Evolutionary conservation across 371 early-diverging fungal species (phyloP), one percentile per base, ranked within the genome.

Genomic region (Encephalitozoon cuniculi): DNA sequence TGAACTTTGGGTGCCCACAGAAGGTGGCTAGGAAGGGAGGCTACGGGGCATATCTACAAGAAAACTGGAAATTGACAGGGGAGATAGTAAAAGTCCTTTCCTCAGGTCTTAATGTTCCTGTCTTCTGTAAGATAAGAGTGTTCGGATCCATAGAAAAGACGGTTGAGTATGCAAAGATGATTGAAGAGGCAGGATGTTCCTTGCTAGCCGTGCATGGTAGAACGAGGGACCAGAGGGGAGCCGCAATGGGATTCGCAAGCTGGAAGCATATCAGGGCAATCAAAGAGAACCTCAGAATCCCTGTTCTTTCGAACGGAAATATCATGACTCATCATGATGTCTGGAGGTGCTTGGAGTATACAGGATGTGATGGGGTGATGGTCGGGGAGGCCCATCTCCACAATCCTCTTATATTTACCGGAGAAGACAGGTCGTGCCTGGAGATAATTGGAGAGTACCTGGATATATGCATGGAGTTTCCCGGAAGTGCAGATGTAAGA

Each of bases 1-100:
- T 96, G 40, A 97, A 97, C 71, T 87, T 97, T 15, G 97, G 99
- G 6, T 98, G 98, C 81, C 98, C 98, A 6, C 89, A 96, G 83
- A 88, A 89, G 49, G 96, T 97, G 77, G 98, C 97, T 12, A 88
- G 88, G 63, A 85, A 89, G 55, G 97, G 98, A 11, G 88, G 89
- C 81, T 97, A 98, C 82, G 98, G 98, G 0, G 89, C 96, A 8
- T 97, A 87, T 76, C 83, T 97, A 77, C 91, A 92, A 89, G 82
- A 86, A 32, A 94, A 97, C 43, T 75, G 51, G 95, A 90, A 91
- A 0, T 79, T 93, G 72, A 89, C 95, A 68, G 87, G 86, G 34
- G 81, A 82, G 43, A 87, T 92, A 40, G 86, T 87, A 18, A 87
- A 83, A 34, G 87, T 82, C 0, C 86, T 95, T 25, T 89, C 94